Percentiles rank a stretch among this genome's conserved stretches.
phyloP scores from a whole-genome alignment of 176 grass and related monocot genomes.

The Juncus effusus region DNA sequence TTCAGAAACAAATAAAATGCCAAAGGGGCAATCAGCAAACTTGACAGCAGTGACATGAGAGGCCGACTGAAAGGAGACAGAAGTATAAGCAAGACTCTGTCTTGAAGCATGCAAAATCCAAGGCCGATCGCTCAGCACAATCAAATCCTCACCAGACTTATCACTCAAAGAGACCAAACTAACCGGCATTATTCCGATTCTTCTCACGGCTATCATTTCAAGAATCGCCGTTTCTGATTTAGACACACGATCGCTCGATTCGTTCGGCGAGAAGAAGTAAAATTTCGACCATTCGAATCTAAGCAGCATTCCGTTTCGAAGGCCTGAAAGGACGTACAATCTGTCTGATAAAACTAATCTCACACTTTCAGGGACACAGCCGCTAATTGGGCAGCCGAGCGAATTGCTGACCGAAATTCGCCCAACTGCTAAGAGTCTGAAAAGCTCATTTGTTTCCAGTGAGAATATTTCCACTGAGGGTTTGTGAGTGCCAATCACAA shows the following conservation, averaged over 20 bases:
- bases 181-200: constrained; percentile 91
- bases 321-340: constrained; percentile 76
- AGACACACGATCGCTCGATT: constrained; percentile 16
- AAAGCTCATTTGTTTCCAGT: constrained; percentile 51
- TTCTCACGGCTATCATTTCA: constrained; percentile 76
- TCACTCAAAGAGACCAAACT: constrained; percentile 66
- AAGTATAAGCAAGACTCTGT: constrained; percentile 93
- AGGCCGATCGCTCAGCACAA: constrained; percentile 90
- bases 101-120: constrained; percentile 82
- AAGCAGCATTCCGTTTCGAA: constrained; percentile 97
- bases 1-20: constrained; percentile 91
- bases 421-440: constrained; percentile 54
- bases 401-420: constrained; percentile 68
- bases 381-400: constrained; percentile 76
- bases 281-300: constrained; percentile 62
- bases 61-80: constrained; percentile 85
- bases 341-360: constrained; percentile 70
- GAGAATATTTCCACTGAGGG: constrained; percentile 92
- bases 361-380: constrained; percentile 94
- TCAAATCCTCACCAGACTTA: constrained; percentile 67
- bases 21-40: constrained; percentile 76
- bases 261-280: constrained; percentile 34
- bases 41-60: constrained; percentile 90
- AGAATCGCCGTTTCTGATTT: constrained; percentile 34
- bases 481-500: constrained; percentile 95